A percentile compares a stretch with the other conserved stretches of the same genome.
These are phyloP conservation scores for Microcyclosporella mali DNA, from an alignment of 2,329 filamentous ascomycete species.

Conservation along the genomic window DNA sequence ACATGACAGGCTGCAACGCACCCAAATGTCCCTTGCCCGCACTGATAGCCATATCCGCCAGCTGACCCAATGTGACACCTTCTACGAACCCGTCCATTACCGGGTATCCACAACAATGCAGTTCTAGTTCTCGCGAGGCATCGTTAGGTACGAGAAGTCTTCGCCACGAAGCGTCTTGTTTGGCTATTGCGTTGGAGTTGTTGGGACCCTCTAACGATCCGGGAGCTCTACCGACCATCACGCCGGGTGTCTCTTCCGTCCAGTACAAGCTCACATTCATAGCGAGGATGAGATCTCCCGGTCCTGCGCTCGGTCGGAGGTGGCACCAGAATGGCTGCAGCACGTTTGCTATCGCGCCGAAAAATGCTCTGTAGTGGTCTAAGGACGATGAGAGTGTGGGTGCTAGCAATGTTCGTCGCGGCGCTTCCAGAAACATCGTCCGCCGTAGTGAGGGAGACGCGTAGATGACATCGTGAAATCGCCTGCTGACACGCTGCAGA, in stretches of 20 bases:
- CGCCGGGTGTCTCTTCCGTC: conserved; percentile 15
- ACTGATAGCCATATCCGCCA: conserved; percentile 18
- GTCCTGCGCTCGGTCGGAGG: conserved; percentile 11
- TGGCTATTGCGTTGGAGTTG: conserved; percentile 14
- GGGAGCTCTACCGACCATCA: conserved; percentile 10
- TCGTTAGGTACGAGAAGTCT: conserved; percentile 16
- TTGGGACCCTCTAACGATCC: conserved; percentile 7
- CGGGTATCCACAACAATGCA: conserved; percentile 20
- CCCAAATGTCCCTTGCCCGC: conserved; percentile 17
- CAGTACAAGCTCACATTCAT: conserved; percentile 20
- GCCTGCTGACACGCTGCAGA: conserved; percentile 16
- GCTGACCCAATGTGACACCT: conserved; percentile 15
- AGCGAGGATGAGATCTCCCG: conserved; percentile 12
- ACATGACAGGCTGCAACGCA: conserved; percentile 12
- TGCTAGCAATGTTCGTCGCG: conserved; percentile 2
- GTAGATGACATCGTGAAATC: conserved; percentile 13
- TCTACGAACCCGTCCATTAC: conserved; percentile 13
- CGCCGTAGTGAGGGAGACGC: conserved; percentile 15
- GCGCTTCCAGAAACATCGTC: conserved; percentile 15
- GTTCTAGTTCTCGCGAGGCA: conserved; percentile 14
- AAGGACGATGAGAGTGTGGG: conserved; percentile 10
- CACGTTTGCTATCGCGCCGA: conserved; percentile 15
- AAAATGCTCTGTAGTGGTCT: conserved; percentile 17
- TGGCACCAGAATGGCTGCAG: conserved; percentile 22
- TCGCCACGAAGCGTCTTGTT: conserved; percentile 14